These are phyloP conservation scores for Fusarium duplospermum DNA, from an alignment of 2,329 filamentous ascomycete genomes.

Conservation along the genomic window DNA sequence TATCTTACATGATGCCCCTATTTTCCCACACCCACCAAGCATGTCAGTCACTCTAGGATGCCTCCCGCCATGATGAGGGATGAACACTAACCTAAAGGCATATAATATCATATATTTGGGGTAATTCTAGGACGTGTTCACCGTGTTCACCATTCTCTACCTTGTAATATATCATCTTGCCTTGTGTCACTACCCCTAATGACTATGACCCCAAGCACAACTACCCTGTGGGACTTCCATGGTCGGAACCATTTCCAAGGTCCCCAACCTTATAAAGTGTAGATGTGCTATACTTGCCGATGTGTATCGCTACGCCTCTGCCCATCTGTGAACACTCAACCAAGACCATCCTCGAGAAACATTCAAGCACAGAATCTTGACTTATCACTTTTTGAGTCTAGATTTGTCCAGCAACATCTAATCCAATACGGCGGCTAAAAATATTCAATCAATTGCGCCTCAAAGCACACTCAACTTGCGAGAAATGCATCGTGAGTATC, in stretches of 20 bases:
- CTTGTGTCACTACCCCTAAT: neutral
- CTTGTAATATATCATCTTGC: neutral
- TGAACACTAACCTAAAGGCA: neutral
- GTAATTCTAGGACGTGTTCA: neutral
- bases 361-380: neutral
- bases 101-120: too few relatives aligned
- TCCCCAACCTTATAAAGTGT: neutral
- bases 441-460: neutral
- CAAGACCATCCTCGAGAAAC: neutral
- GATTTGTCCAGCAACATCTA: neutral
- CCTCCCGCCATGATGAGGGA: neutral
- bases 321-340: neutral
- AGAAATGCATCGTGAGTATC: slow-evolving; percentile 19
- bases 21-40: neutral
- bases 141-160: neutral
- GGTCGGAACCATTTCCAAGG: neutral
- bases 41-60: neutral
- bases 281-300: neutral
- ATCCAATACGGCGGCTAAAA: neutral
- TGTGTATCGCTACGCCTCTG: neutral
- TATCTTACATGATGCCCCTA: neutral
- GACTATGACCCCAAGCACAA: neutral
- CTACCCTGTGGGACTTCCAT: too few relatives aligned
- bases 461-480: neutral
- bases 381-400: neutral